Base-by-base conservation (phyloP, 2,329 filamentous ascomycete species). In the Claviceps pazoutovae region DNA sequence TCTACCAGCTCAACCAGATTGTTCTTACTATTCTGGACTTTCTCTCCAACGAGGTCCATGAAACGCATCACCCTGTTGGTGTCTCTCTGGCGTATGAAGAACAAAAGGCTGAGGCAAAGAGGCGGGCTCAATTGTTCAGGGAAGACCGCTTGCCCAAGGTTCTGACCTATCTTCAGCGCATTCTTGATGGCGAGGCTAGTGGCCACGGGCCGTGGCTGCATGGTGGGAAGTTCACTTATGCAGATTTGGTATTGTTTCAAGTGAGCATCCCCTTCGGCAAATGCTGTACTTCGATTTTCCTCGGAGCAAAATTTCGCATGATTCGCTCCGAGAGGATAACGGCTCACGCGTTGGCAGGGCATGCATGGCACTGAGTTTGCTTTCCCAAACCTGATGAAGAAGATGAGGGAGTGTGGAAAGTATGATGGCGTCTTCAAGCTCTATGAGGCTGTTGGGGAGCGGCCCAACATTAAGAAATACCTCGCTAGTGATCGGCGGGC, bases 211-310 rank as follows among this genome's bases (percentile, higher is more conserved):
- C 78, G 23, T 88, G 82, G 73, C 64, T 91, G 0, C 82, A 87
- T 46, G 83, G 81, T 0, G 74, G 72, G 0, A 69, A 69, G 55
- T 58, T 90, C 56, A 86, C 80, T 0, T 87, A 84, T 64, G 86
- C 84, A 14, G 86, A 91, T 62, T 70, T 85, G 48, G 82, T 85
- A 2, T 62, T 89, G 1, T 90, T 84, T 71, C 84, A 88, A 66
- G 80, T 83, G 55, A 47, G n/a, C 8, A n/a, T 5, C 30, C 11
- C 1, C 19, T 46, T 7, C 17, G 9, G 11, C 9, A 34, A 4
- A 3, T 34, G 9, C 30, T 34, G 11, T 8, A 34, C 9, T 34
- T 34, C 30, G 30, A 34, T 9, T 30, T 9, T 34, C 30, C 30
- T 34, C 30, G 30, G 30, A 34, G 30, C 30, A 4, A 1, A 9